Evolutionary conservation across 495 filamentous ascomycete species (phyloP).

Genomic region (Saxophila tyrrhenica): DNA sequence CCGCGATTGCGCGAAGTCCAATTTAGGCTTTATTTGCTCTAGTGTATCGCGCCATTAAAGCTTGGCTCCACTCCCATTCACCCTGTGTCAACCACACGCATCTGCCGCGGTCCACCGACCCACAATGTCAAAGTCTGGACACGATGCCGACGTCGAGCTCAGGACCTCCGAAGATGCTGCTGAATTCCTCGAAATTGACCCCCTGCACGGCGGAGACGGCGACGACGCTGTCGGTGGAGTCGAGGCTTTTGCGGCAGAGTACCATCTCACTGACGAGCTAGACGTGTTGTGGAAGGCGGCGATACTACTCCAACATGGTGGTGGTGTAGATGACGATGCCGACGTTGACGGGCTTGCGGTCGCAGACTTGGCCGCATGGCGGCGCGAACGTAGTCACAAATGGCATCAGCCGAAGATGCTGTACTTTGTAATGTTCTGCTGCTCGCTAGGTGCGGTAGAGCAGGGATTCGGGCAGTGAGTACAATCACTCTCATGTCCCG

Average conservation of each 20-base stretch:
- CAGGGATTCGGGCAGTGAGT: slow-evolving; percentile 14
- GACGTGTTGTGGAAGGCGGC: neutral
- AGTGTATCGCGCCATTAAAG: no score
- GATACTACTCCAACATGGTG: neutral
- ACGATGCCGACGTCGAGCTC: neutral
- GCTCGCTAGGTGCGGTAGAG: slow-evolving; percentile 12
- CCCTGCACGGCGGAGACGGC: neutral
- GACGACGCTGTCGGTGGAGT: neutral
- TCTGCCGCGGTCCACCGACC: neutral
- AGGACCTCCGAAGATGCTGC: neutral
- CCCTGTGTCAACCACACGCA: no score
- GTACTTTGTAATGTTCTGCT: slow-evolving; percentile 16
- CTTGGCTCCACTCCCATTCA: no score
- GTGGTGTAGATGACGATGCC: neutral
- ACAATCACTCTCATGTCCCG: neutral
- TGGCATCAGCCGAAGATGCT: slow-evolving; percentile 9
- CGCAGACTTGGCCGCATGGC: neutral
- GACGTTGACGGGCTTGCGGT: neutral
- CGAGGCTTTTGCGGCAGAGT: neutral
- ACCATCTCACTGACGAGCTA: neutral
- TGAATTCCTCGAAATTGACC: neutral
- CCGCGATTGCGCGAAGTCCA: no score
- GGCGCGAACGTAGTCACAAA: slow-evolving; percentile 7
- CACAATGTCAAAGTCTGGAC: neutral
- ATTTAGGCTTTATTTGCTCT: no score